These are phyloP conservation scores for Lonicera japonica DNA, from an alignment of 129 eudicot species.

Conservation along the genomic window DNA sequence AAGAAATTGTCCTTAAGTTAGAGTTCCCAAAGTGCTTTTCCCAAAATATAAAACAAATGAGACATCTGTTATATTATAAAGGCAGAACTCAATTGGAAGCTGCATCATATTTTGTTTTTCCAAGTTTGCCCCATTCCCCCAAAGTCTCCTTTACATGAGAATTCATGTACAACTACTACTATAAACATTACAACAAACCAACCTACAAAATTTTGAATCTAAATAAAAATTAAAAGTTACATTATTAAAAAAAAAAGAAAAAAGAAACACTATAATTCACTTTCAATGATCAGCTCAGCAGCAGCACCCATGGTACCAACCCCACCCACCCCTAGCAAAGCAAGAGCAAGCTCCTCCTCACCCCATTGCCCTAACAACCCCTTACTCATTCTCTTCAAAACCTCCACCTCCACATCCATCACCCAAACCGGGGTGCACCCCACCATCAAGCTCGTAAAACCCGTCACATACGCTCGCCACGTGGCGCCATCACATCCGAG, in stretches of 20 bases:
- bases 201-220: conserved; percentile 27
- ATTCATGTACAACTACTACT: conserved; percentile 23
- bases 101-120: too few relatives aligned
- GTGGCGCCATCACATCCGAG: conserved; percentile 87
- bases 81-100: too few relatives aligned
- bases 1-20: too few relatives aligned
- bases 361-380: conserved; percentile 78
- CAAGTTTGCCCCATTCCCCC: too few relatives aligned
- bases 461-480: conserved; percentile 83
- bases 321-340: conserved; percentile 69
- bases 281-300: conserved; percentile 56
- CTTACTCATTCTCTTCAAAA: conserved; percentile 64
- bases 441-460: conserved; percentile 66
- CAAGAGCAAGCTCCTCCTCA: conserved; percentile 82
- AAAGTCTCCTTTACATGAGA: neutral
- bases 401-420: conserved; percentile 50
- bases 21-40: too few relatives aligned
- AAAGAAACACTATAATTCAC: conserved; percentile 14
- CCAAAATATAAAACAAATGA: too few relatives aligned
- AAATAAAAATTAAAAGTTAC: too few relatives aligned
- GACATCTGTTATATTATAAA: too few relatives aligned
- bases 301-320: conserved; percentile 83
- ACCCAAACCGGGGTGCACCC: conserved; percentile 73
- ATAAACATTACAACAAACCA: conserved; percentile 7
- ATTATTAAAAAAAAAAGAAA: neutral